Evolutionary conservation across 257 asterid species (phyloP), one percentile per base, ranked within the genome.

Genomic region (Anisodus acutangulus): DNA sequence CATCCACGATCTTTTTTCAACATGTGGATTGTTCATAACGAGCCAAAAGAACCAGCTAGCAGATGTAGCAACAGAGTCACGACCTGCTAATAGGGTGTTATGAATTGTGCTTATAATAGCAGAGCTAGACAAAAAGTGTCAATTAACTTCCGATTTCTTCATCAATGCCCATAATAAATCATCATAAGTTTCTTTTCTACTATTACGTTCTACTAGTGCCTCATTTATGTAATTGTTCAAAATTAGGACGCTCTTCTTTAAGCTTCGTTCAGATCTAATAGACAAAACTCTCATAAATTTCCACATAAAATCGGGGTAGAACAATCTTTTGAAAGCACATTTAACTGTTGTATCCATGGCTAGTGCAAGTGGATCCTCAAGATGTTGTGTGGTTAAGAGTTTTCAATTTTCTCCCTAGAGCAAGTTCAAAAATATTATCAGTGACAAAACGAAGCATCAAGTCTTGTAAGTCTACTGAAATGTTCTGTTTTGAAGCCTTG

Each of bases 401-500:
- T 8, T 83, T 55, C 9, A 80, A 9, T 53, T 19, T 16, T 69
- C 35, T 66, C 10, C 53, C 85, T 80, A 43, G 78, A 41, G 82
- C 45, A 39, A 83, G 64, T 16, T 82, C 85, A 37, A 79, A 71
- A 10, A 83, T 83, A 43, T 58, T 83, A 58, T 71, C 85, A 70
- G 78, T 69, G 3, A 47, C 51, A 49, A 71, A 55, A 37, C 72
- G 70, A 35, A 71, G 67, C 60, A 83, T 64, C 35, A 82, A 55
- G 4, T 83, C 70, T 47, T 82, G 84, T 39, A 82, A 41, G 41
- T 82, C 79, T 1, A 82, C 64, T 9, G 78, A 55, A 12, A 11
- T 49, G 41, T 62, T 22, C 1, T 83, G 31, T 35, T 55, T 13
- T 4, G 68, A 26, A 12, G 85, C 60, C 62, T 54, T 37, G 10